phyloP scores from a whole-genome alignment of 2,329 filamentous ascomycete genomes.

The Hypoxylon sp. region DNA sequence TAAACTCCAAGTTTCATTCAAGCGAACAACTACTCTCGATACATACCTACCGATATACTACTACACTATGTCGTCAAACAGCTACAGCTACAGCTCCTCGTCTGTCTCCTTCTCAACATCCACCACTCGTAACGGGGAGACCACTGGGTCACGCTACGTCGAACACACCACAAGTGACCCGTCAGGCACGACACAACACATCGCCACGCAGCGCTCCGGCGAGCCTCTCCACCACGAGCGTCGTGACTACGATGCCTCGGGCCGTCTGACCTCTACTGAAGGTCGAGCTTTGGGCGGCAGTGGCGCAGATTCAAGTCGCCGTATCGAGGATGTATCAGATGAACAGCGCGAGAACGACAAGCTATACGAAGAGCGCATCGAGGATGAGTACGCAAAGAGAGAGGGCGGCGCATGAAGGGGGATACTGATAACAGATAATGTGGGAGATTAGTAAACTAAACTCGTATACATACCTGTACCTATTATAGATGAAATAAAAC shows the following conservation, averaged over 20 bases:
- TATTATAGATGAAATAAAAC: slow-evolving; percentile 9
- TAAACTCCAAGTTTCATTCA: background rate
- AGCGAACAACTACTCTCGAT: background rate
- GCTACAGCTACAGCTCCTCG: slow-evolving; percentile 35
- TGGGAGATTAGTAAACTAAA: background rate
- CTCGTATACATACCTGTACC: background rate
- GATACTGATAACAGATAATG: background rate
- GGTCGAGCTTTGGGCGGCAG: slow-evolving; percentile 20
- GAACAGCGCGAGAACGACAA: slow-evolving; percentile 39
- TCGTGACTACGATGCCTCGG: slow-evolving; percentile 43
- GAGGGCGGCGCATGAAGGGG: slow-evolving; percentile 40
- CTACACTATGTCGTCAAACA: slow-evolving; percentile 40
- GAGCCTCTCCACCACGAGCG: slow-evolving; percentile 39
- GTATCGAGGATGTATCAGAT: slow-evolving; percentile 44
- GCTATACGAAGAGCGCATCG: slow-evolving; percentile 42
- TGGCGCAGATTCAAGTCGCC: slow-evolving; percentile 28
- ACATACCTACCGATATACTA: background rate
- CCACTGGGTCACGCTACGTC: slow-evolving; percentile 38
- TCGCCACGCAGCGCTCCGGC: slow-evolving; percentile 36
- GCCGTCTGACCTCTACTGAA: slow-evolving; percentile 33
- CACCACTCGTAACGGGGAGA: slow-evolving; percentile 38
- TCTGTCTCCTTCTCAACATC: slow-evolving; percentile 42
- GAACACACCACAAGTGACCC: slow-evolving; percentile 40
- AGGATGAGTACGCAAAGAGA: slow-evolving; percentile 45
- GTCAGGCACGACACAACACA: slow-evolving; percentile 38